These are phyloP conservation scores for Scutellaria baicalensis DNA, from an alignment of 257 asterid genomes.

Conservation along the genomic window DNA sequence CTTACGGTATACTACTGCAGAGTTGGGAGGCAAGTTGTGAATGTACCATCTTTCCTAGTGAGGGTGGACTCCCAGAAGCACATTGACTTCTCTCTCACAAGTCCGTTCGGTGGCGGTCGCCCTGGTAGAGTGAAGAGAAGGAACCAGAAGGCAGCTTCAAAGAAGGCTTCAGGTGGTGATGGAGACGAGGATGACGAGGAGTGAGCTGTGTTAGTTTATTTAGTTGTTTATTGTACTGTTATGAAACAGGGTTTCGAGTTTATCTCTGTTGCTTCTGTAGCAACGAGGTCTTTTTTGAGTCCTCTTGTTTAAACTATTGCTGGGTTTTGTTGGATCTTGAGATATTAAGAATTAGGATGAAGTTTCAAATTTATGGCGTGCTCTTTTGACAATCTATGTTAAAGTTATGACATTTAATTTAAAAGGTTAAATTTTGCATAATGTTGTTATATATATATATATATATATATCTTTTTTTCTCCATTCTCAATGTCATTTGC, in stretches of 20 bases:
- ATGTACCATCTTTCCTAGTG: slow-evolving; percentile 49
- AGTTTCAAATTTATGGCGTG: neutral
- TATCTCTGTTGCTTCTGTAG: slow-evolving; percentile 10
- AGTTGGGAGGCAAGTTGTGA: slow-evolving; percentile 58
- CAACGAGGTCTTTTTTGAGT: neutral
- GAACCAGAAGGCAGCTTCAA: slow-evolving; percentile 51
- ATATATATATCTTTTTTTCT: neutral
- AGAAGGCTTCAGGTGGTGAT: slow-evolving; percentile 55
- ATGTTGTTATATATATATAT: too few species aligned
- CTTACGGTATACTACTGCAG: slow-evolving; percentile 13
- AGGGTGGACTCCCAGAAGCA: slow-evolving; percentile 54
- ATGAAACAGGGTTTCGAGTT: neutral
- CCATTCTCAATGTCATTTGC: too few species aligned
- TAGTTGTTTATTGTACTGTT: neutral
- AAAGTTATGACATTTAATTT: neutral
- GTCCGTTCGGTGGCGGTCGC: slow-evolving; percentile 60
- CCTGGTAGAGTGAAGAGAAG: slow-evolving; percentile 52
- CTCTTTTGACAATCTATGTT: neutral
- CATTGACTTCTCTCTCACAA: slow-evolving; percentile 50
- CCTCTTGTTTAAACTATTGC: neutral
- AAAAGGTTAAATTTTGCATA: neutral
- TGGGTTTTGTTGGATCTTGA: neutral
- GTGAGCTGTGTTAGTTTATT: slow-evolving; percentile 1
- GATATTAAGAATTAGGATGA: slow-evolving; percentile 1
- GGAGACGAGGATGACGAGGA: slow-evolving; percentile 59